Percentiles rank a stretch among this genome's conserved stretches.
phyloP scores from a whole-genome alignment of 192 early-diverging fungal species.

The Geranomyces michiganensis region DNA sequence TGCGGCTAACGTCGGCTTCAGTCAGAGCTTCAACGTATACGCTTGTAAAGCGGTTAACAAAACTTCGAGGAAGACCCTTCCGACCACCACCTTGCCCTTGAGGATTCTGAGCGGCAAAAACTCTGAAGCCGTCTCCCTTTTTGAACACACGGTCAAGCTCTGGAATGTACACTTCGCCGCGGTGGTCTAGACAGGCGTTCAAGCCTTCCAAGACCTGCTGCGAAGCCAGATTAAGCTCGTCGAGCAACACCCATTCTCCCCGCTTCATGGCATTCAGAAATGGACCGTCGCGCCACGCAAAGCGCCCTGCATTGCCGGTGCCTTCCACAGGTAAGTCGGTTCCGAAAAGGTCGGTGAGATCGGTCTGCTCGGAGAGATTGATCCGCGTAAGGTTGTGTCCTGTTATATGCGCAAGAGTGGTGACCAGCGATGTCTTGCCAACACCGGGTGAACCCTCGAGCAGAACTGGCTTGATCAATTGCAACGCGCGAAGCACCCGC shows the following conservation, averaged over 20 bases:
- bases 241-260: constrained; percentile 96
- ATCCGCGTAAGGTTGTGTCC: constrained; percentile 88
- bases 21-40: constrained; percentile 88
- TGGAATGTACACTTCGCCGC: constrained; percentile 92
- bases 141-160: constrained; percentile 89
- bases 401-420: constrained; percentile 77
- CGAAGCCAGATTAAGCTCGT: constrained; percentile 97
- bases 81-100: constrained; percentile 95
- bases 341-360: constrained; percentile 98
- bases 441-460: constrained; percentile 98
- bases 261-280: constrained; percentile 94
- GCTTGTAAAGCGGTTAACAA: constrained; percentile 95
- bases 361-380: constrained; percentile 98
- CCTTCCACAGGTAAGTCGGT: constrained; percentile 95
- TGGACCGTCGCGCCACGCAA: constrained; percentile 97
- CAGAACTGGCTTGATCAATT: constrained; percentile 87
- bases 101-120: constrained; percentile 98
- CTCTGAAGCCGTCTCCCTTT: constrained; percentile 78
- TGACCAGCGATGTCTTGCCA: constrained; percentile 91
- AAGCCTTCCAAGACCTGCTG: constrained; percentile 98
- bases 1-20: constrained; percentile 69
- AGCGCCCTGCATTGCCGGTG: constrained; percentile 73
- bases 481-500: constrained; percentile 86
- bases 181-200: constrained; percentile 98
- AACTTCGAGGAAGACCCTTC: constrained; percentile 96